Conservation (phyloP, 2,329 filamentous ascomycete species). For the Aspergillus eucalypticola region DNA sequence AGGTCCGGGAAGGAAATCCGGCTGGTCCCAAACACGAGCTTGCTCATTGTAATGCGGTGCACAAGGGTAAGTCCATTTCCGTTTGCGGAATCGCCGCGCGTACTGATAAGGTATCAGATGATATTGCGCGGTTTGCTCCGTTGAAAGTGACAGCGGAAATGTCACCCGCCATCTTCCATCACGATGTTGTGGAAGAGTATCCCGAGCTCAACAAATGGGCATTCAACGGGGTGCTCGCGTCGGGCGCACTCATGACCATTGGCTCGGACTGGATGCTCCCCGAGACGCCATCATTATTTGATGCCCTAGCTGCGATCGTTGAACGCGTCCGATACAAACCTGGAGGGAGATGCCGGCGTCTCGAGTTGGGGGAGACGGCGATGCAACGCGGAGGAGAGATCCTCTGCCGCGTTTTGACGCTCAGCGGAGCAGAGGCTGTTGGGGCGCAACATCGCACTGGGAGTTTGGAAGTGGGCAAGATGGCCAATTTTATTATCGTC, state of each 20-base stretch:
- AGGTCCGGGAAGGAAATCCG: slow-evolving; percentile 26
- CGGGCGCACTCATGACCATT: slow-evolving; percentile 32
- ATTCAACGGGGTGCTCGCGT: slow-evolving; percentile 28
- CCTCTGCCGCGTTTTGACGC: slow-evolving; percentile 27
- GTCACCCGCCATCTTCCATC: slow-evolving; percentile 16
- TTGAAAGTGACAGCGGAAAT: slow-evolving; percentile 38
- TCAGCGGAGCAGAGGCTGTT: slow-evolving; percentile 32
- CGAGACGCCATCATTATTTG: slow-evolving; percentile 10
- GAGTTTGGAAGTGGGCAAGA: slow-evolving; percentile 35
- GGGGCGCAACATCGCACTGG: slow-evolving; percentile 28
- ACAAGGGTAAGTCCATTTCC: slow-evolving; percentile 20
- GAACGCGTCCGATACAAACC: slow-evolving; percentile 5
- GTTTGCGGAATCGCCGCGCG: no score
- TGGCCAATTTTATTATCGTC: slow-evolving; percentile 34
- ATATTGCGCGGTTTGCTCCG: slow-evolving; percentile 29
- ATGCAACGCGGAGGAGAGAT: slow-evolving; percentile 11
- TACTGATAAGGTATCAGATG: slow-evolving; percentile 16
- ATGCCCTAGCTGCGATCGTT: slow-evolving; percentile 14
- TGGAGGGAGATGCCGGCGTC: not conserved
- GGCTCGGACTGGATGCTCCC: slow-evolving; percentile 28
- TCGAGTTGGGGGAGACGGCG: not conserved
- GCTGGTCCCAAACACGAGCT: slow-evolving; percentile 36
- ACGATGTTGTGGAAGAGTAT: slow-evolving; percentile 20
- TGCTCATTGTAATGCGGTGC: slow-evolving; percentile 30
- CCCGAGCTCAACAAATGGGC: slow-evolving; percentile 7